phyloP scores from a whole-genome alignment of 768 basidiomycete species.

The Lentinula sp. region DNA sequence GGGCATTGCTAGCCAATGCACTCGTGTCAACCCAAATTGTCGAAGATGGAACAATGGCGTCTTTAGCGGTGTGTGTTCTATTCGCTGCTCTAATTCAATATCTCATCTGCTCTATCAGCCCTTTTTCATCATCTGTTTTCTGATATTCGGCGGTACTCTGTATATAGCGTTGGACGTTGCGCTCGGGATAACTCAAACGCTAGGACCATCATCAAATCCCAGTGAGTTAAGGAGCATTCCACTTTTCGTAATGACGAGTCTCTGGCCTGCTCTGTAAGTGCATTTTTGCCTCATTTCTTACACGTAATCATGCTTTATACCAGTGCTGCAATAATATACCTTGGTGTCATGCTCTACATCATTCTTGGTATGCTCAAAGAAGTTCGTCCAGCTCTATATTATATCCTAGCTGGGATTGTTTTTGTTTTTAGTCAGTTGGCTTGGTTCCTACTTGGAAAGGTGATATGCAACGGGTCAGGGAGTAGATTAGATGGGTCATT shows the following conservation, averaged over 20 bases:
- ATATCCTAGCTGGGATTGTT: conserved; percentile 61
- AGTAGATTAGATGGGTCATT: conserved; percentile 82
- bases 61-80: conserved; percentile 49
- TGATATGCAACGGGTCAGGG: conserved; percentile 63
- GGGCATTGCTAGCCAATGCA: conserved; percentile 71
- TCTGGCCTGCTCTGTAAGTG: conserved; percentile 75
- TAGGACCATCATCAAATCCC: conserved; percentile 56
- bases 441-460: conserved; percentile 74
- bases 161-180: conserved; percentile 86
- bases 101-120: not conserved
- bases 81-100: not conserved
- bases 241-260: conserved; percentile 73
- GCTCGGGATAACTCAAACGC: conserved; percentile 52
- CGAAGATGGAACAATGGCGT: conserved; percentile 78
- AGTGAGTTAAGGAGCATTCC: conserved; percentile 55
- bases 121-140: conserved; percentile 18
- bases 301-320: not conserved
- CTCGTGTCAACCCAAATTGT: conserved; percentile 85
- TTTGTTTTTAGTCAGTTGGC: conserved; percentile 80
- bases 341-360: conserved; percentile 74
- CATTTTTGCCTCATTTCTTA: not conserved
- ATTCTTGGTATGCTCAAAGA: conserved; percentile 74
- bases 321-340: conserved; percentile 65
- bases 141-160: conserved; percentile 64
- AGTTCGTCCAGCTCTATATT: conserved; percentile 73